phyloP scores from a whole-genome alignment of 371 early-diverging fungal species.

The Circinella minor region DNA sequence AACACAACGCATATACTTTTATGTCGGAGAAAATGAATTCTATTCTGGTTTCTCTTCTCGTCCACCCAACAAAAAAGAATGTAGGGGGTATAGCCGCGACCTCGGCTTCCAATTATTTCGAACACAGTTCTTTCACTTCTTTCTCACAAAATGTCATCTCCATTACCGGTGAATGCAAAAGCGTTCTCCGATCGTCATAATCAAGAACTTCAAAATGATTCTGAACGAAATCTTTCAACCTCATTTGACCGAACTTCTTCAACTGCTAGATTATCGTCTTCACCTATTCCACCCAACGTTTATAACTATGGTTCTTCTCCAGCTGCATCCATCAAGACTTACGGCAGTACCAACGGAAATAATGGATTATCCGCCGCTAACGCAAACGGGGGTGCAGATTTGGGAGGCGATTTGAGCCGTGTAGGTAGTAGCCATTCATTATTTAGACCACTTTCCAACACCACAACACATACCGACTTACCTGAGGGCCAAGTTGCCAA shows the following conservation, averaged over 20 bases:
- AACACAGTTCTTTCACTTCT: not conserved
- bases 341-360: constrained; percentile 25
- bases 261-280: constrained; percentile 38
- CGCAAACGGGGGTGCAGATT: not conserved
- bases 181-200: constrained; percentile 24
- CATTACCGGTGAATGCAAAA: constrained; percentile 56
- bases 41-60: no score
- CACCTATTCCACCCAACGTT: constrained; percentile 32
- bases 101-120: constrained; percentile 2
- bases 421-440: constrained; percentile 14
- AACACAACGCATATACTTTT: not conserved
- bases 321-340: constrained; percentile 22
- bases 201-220: constrained; percentile 2
- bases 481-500: constrained; percentile 50
- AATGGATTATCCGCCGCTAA: not conserved
- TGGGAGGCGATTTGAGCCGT: constrained; percentile 7
- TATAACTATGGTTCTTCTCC: constrained; percentile 36
- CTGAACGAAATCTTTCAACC: constrained; percentile 10
- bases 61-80: no score
- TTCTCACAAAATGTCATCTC: constrained; percentile 37
- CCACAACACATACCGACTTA: constrained; percentile 32
- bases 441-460: constrained; percentile 26
- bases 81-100: not conserved
- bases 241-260: constrained; percentile 40
- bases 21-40: constrained; percentile 1